Base-by-base conservation (phyloP, 768 basidiomycete genomes). In the Suillus fuscotomentosus region DNA sequence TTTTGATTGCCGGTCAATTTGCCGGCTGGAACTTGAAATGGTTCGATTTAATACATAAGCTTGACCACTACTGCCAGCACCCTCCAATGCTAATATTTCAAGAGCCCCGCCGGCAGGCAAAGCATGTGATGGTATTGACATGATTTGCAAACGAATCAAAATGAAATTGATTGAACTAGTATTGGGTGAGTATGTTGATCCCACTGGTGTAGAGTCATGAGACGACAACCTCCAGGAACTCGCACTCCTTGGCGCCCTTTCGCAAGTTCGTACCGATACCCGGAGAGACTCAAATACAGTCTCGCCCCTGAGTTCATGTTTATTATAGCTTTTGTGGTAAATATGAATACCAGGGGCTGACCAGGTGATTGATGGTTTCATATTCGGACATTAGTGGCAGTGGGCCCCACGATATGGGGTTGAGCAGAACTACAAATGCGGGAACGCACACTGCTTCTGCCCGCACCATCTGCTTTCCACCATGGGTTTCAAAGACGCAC, bases 401-500 rank as follows among this genome's bases (percentile, higher is more conserved):
- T 17, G 7, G 13, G 24, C 24, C 24, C 24, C 24, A 50, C 2
- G 24, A 53, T 31, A 31, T 53, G 27, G 27, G 51, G 15, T 17
- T 17, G 15, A 9, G 27, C 15, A 1, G 51, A 5, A 7, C 4
- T 53, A 27, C 17, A 51, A 53, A 17, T 27, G 27, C 9, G 17
- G 15, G 27, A 9, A 27, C 51, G 51, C 51, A 7, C 9, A 31
- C 15, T 17, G 27, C 17, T 31, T 53, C 51, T 31, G 8, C 17
- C 17, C 27, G 51, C 51, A 3, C 17, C 3, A 5, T 31, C 41
- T 27, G 17, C 17, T 42, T 34, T 36, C 24, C 24, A 17, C 17
- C n/a, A 74, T 75, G 75, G 64, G 68, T 45, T 60, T 72, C 60
- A 70, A 64, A 42, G 60, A 65, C 2, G 65, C 69, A 36, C 48